Percentiles rank a stretch among this genome's conserved stretches.
Conservation (phyloP, 192 early-diverging fungal species). For the Coemansia reversa region DNA sequence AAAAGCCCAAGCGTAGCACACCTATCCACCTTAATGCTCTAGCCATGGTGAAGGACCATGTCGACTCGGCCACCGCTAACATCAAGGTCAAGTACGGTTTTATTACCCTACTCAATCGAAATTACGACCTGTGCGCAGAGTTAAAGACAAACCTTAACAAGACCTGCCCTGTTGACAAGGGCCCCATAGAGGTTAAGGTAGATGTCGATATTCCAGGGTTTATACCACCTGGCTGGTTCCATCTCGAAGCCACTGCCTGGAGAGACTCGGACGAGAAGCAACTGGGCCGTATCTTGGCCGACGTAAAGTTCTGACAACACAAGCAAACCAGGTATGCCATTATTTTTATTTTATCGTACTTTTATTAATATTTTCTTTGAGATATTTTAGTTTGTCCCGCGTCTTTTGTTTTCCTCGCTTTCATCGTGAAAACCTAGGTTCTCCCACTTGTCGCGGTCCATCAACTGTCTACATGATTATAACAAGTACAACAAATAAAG, state of each 20-base stretch:
- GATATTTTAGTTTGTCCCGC: too few relatives aligned
- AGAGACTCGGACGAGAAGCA: constrained; percentile 47
- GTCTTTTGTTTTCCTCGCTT: not conserved
- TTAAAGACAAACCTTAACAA: constrained; percentile 48
- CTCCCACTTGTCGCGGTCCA: constrained; percentile 54
- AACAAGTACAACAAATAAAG: not conserved
- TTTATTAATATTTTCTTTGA: too few relatives aligned
- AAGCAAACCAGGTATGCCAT: too few relatives aligned
- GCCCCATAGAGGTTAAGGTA: constrained; percentile 40
- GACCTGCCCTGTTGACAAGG: constrained; percentile 52
- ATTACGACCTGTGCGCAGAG: constrained; percentile 52
- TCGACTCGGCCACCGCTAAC: constrained; percentile 45
- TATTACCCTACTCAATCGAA: constrained; percentile 41
- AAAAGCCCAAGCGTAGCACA: constrained; percentile 46
- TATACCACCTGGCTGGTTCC: constrained; percentile 51
- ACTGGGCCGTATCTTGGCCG: constrained; percentile 45
- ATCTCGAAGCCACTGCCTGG: constrained; percentile 47
- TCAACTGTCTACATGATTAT: constrained; percentile 32
- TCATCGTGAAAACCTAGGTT: constrained; percentile 54
- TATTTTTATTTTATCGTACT: too few relatives aligned
- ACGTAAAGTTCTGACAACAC: constrained; percentile 30
- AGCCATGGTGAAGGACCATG: constrained; percentile 44
- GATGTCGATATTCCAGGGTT: constrained; percentile 52
- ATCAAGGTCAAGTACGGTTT: constrained; percentile 51
- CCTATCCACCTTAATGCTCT: constrained; percentile 44